These are phyloP conservation scores for Eustoma russellianum DNA, from an alignment of 257 asterid genomes.

Conservation along the genomic window DNA sequence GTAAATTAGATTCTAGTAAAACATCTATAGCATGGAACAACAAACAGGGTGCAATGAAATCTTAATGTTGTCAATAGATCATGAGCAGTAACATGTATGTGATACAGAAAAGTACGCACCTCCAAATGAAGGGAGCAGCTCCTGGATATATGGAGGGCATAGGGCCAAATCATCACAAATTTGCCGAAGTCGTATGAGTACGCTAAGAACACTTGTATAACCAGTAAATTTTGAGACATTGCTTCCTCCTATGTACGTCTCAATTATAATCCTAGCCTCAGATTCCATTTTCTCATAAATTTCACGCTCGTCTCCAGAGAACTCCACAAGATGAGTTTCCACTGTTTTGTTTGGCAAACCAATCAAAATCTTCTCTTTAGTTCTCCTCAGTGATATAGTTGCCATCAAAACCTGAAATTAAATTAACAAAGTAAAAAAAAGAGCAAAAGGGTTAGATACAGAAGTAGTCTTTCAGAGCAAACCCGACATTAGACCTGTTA, in stretches of 20 bases:
- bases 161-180: conserved; percentile 44
- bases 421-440: background rate
- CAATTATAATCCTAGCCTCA: conserved; percentile 46
- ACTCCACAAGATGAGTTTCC: conserved; percentile 51
- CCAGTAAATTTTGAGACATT: conserved; percentile 17
- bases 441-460: background rate
- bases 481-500: background rate
- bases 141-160: conserved; percentile 40
- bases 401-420: conserved; percentile 60
- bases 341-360: conserved; percentile 61
- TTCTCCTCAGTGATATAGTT: conserved; percentile 73
- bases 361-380: conserved; percentile 52
- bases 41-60: no score
- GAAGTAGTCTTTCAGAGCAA: background rate
- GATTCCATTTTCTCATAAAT: conserved; percentile 76
- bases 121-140: conserved; percentile 59
- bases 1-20: no score
- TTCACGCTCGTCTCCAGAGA: conserved; percentile 58
- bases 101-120: conserved; percentile 22
- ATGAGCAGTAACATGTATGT: background rate
- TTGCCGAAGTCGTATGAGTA: conserved; percentile 73
- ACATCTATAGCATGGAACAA: no score
- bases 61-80: no score
- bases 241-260: conserved; percentile 27
- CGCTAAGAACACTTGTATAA: conserved; percentile 57